Conservation (phyloP, 2,329 filamentous ascomycete genomes). For the Plectosphaerella sp. region DNA sequence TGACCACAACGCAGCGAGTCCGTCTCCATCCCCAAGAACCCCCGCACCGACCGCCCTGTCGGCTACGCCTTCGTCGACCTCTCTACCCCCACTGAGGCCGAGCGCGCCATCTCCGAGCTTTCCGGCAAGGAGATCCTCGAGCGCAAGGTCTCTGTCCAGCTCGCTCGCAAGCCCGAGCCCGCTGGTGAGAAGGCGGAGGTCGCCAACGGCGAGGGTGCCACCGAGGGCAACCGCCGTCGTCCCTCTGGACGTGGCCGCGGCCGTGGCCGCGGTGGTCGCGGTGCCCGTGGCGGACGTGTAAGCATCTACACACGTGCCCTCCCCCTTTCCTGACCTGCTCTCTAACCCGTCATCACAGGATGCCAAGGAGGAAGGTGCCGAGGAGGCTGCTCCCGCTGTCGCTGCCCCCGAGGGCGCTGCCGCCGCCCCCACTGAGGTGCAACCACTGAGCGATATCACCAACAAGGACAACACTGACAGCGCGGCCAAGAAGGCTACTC, state of each 20-base stretch:
- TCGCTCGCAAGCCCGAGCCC: conserved; percentile 94
- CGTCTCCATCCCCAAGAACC: conserved; percentile 98
- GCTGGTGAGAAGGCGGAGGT: conserved; percentile 72
- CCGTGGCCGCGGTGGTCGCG: conserved; percentile 64
- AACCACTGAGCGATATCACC: conserved; percentile 59
- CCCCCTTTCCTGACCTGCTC: neutral
- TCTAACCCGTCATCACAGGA: conserved; percentile 17
- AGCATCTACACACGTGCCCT: neutral
- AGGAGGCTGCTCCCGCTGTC: conserved; percentile 36
- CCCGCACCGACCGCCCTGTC: conserved; percentile 95
- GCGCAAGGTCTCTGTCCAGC: conserved; percentile 98
- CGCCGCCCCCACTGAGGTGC: conserved; percentile 45
- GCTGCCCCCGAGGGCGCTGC: conserved; percentile 31
- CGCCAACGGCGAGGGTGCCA: conserved; percentile 70
- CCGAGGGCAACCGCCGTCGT: conserved; percentile 61
- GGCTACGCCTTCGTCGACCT: conserved; percentile 99
- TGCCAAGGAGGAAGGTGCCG: conserved; percentile 38
- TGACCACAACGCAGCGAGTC: conserved; percentile 67
- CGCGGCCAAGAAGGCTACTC: conserved; percentile 50
- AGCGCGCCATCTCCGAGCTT: conserved; percentile 91
- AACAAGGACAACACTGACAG: conserved; percentile 54
- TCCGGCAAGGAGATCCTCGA: conserved; percentile 97
- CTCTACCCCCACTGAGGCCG: conserved; percentile 87
- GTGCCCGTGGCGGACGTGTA: conserved; percentile 58
- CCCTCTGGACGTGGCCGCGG: conserved; percentile 63